Conservation (phyloP, 495 filamentous ascomycete species). For the Hypoxylon lienhwacheense region DNA sequence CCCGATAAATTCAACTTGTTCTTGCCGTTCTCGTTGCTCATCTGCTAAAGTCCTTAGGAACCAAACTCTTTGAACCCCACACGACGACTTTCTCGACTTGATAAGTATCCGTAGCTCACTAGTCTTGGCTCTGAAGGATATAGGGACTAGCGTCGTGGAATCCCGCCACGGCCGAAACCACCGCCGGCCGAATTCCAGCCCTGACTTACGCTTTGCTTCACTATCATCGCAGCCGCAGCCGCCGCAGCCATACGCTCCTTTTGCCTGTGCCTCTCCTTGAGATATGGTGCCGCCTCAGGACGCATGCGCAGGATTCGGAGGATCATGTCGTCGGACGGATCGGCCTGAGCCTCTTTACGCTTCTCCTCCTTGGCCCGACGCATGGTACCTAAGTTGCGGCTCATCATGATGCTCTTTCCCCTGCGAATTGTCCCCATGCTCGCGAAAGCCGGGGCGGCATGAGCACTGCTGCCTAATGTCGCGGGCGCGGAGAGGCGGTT, state of each 20-base stretch:
- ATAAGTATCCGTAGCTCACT: neutral
- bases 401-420: constrained; percentile 93
- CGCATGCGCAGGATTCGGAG: constrained; percentile 93
- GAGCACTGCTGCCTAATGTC: constrained; percentile 48
- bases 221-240: constrained; percentile 91
- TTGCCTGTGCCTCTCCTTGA: constrained; percentile 88
- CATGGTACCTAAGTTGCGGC: constrained; percentile 95
- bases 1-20: neutral
- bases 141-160: constrained; percentile 42
- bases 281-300: constrained; percentile 86
- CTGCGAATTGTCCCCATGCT: constrained; percentile 74
- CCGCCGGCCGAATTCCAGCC: constrained; percentile 61
- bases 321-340: constrained; percentile 98
- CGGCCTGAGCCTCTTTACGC: constrained; percentile 89
- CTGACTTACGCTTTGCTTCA: constrained; percentile 80
- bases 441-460: constrained; percentile 61
- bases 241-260: constrained; percentile 89
- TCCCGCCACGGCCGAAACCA: constrained; percentile 61
- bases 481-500: constrained; percentile 77
- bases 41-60: constrained; percentile 18
- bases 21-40: neutral
- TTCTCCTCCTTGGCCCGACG: constrained; percentile 93
- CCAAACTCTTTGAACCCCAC: constrained; percentile 28
- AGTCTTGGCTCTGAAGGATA: constrained; percentile 1
- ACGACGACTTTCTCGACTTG: constrained; percentile 22